Evolutionary conservation across 306 rosid genomes (phyloP), one percentile per base, ranked within the genome.

Genomic region (Alnus rubra): DNA sequence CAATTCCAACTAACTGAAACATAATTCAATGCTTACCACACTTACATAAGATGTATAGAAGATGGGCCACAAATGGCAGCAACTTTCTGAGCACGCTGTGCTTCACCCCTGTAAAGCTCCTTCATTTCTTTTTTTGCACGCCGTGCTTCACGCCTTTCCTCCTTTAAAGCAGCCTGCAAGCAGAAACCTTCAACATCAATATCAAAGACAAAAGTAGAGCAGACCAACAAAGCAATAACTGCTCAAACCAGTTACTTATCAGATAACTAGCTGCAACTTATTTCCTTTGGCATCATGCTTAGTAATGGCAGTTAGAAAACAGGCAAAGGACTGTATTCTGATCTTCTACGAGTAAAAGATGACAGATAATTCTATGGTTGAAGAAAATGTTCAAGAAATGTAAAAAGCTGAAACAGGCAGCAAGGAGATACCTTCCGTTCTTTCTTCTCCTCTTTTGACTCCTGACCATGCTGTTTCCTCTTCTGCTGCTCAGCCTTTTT

Each of bases 391-490:
- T 42, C 28, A 56, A 69, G 52, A 44, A 28, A 51, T 23, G 8
- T 45, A 23, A 56, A 78, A 64, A 70, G 56, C 47, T 9, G 76
- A 68, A 49, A 72, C 33, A 62, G 58, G 80, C 30, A 28, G 53
- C 50, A 60, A 80, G 59, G 19, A 68, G 39, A 71, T 81, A 95
- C 99, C 98, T 96, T 93, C 19, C 99, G 80, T 84, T 93, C 99
- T 85, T 90, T 91, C 81, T 91, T 93, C 85, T 90, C 96, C 88
- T 88, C 97, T 81, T 90, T 89, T 35, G 97, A 80, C 88, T 96
- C 99, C 76, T 62, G 88, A 78, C 96, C 92, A 63, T 84, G 88
- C 44, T 82, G 91, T 85, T 89, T 96, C 82, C 94, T 89, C 84
- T 81, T 88, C 85, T 77, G 83, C 76, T 45, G 92, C 65, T 87